Conservation (phyloP, 495 filamentous ascomycete species). For the Xylaria curta region DNA sequence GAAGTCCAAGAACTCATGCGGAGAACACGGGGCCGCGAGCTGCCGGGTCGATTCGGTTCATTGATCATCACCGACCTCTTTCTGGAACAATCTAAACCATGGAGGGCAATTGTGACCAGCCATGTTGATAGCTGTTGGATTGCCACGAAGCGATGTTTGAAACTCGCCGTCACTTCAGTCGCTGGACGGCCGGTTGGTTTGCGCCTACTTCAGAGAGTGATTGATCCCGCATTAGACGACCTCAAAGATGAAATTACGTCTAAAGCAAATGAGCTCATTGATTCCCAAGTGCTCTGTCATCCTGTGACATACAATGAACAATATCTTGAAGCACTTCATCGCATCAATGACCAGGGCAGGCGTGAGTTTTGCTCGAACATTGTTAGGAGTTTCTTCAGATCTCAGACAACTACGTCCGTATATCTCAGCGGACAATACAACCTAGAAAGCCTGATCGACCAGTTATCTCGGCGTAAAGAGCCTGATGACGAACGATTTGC, state of each 20-base stretch:
- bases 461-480: slow-evolving; percentile 35
- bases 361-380: slow-evolving; percentile 24
- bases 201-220: slow-evolving; percentile 39
- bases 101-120: slow-evolving; percentile 48
- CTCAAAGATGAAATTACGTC: background rate
- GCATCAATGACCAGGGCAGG: slow-evolving; percentile 22
- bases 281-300: slow-evolving; percentile 33
- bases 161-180: slow-evolving; percentile 35
- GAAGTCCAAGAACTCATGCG: slow-evolving; percentile 49
- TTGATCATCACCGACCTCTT: slow-evolving; percentile 59
- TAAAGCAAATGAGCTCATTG: slow-evolving; percentile 27
- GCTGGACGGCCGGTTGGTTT: slow-evolving; percentile 30
- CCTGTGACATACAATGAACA: slow-evolving; percentile 29
- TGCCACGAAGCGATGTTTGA: slow-evolving; percentile 46
- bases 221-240: slow-evolving; percentile 40
- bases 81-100: slow-evolving; percentile 53
- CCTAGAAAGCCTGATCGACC: slow-evolving; percentile 29
- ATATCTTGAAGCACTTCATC: slow-evolving; percentile 18
- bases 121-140: slow-evolving; percentile 46
- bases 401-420: slow-evolving; percentile 19
- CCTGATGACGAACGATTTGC: slow-evolving; percentile 47
- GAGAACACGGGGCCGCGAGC: slow-evolving; percentile 51
- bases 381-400: slow-evolving; percentile 43
- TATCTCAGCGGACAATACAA: slow-evolving; percentile 24
- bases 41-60: slow-evolving; percentile 60